Evolutionary conservation across 352 stramenopile species (phyloP).

Genomic region (Pythium brachiatum): DNA sequence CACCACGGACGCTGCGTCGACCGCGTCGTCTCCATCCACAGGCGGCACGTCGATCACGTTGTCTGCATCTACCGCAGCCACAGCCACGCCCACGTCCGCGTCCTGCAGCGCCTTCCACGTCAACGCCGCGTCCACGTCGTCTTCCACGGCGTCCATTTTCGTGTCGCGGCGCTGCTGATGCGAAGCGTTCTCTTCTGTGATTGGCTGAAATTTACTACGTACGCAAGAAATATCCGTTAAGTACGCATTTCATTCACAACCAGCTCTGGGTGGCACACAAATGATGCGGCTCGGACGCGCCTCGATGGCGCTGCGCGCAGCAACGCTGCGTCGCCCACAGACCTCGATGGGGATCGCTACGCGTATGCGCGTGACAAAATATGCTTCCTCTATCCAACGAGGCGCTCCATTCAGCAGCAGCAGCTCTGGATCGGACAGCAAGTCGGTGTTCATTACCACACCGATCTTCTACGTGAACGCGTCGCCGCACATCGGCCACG

Average conservation of each 20-base stretch:
- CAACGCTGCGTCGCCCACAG: slow-evolving; percentile 3
- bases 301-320: slow-evolving; percentile 1
- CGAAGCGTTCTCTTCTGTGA: background rate
- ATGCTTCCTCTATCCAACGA: background rate
- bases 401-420: slow-evolving; percentile 2
- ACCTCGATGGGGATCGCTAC: background rate
- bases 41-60: background rate
- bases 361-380: background rate
- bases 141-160: slow-evolving; percentile 26
- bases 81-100: slow-evolving; percentile 4
- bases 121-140: slow-evolving; percentile 44
- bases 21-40: background rate
- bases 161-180: background rate
- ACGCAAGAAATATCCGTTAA: background rate
- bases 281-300: slow-evolving; percentile 2
- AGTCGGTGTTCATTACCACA: slow-evolving; percentile 90
- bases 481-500: slow-evolving; percentile 98
- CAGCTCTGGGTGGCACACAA: slow-evolving; percentile 10
- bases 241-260: background rate
- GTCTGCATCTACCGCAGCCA: background rate
- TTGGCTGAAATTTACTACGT: background rate
- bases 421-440: slow-evolving; percentile 1
- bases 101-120: slow-evolving; percentile 45
- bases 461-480: slow-evolving; percentile 99
- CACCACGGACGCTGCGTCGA: background rate